Evolutionary conservation across 1,284 basidiomycete genomes (phyloP), one percentile per base, ranked within the genome.

Genomic region (Taiwanofungus camphoratus): DNA sequence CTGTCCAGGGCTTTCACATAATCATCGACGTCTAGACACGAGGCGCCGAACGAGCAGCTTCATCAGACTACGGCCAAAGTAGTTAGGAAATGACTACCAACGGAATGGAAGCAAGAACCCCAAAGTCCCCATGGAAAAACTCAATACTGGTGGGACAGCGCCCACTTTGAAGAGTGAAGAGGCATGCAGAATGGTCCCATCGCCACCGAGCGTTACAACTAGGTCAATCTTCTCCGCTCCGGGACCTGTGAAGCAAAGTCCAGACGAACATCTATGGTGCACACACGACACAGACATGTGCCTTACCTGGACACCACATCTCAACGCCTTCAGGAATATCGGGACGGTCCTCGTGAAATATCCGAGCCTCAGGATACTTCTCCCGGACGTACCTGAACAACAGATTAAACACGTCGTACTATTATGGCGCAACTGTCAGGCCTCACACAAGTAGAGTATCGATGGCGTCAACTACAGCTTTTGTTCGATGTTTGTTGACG

Each of bases 41-140:
- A 33, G 21, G 8, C 30, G n/a, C 21, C 31, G 11, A 9, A 7
- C 6, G 11, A 9, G 31, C 31, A 29, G 31, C 11, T 8, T 33
- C 31, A 33, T 6, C 11, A 7, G 31, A n/a, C n/a, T n/a, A n/a
- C n/a, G n/a, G n/a, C n/a, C n/a, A n/a, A 16, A 16, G 32, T 2
- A 19, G 22, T 11, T 13, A 30, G 13, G 5, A 21, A 74, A 90
- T 69, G n/a, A n/a, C n/a, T n/a, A n/a, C n/a, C n/a, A 57, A 92
- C 92, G 88, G 65, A 96, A 97, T 0, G 95, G 94, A 15, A 98
- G 73, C 13, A 98, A 67, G 63, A 98, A 98, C 1, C 94, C 94
- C 0, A 98, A 71, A 1, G 91, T 94, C 5, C 94, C 95, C 88
- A 97, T 92, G 0, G 89, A 93, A 66, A 98, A 96, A 59, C 91